Evolutionary conservation across 2,329 filamentous ascomycete species (phyloP).

Genomic region (Alternaria alternata): DNA sequence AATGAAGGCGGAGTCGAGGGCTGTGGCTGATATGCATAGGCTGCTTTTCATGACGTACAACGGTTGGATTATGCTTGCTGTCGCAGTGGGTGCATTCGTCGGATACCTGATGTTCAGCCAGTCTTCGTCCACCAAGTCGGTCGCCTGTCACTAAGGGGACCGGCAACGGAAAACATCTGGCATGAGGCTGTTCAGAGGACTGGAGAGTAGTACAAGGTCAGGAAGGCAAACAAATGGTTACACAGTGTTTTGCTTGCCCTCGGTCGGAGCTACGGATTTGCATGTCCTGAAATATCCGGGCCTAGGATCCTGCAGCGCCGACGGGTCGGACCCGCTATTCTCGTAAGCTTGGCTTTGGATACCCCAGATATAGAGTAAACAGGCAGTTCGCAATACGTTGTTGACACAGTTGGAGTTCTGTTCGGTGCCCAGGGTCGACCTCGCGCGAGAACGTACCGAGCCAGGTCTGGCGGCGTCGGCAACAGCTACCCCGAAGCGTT

Average conservation of each 20-base stretch:
- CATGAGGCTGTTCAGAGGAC: background rate
- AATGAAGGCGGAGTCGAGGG: background rate
- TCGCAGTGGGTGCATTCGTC: constrained; percentile 85
- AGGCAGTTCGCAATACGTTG: background rate
- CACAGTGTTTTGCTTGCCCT: background rate
- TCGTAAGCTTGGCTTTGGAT: background rate
- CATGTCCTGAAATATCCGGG: constrained; percentile 18
- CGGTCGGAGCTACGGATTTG: background rate
- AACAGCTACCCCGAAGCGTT: constrained; percentile 6
- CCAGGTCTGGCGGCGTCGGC: constrained; percentile 13
- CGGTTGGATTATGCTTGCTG: constrained; percentile 94
- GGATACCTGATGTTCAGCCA: constrained; percentile 83
- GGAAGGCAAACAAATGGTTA: background rate
- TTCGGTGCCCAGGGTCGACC: background rate
- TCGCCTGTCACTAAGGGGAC: constrained; percentile 78
- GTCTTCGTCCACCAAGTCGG: constrained; percentile 78
- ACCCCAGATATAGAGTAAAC: background rate
- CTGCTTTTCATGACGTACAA: constrained; percentile 99
- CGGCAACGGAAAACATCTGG: background rate
- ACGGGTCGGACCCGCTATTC: background rate
- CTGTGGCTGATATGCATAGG: constrained; percentile 62
- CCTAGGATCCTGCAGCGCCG: background rate
- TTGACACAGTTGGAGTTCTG: background rate
- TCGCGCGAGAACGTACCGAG: constrained; percentile 21
- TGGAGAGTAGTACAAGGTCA: background rate